Conservation (phyloP, 2,329 filamentous ascomycete species). For the Ophiostoma quercus region DNA sequence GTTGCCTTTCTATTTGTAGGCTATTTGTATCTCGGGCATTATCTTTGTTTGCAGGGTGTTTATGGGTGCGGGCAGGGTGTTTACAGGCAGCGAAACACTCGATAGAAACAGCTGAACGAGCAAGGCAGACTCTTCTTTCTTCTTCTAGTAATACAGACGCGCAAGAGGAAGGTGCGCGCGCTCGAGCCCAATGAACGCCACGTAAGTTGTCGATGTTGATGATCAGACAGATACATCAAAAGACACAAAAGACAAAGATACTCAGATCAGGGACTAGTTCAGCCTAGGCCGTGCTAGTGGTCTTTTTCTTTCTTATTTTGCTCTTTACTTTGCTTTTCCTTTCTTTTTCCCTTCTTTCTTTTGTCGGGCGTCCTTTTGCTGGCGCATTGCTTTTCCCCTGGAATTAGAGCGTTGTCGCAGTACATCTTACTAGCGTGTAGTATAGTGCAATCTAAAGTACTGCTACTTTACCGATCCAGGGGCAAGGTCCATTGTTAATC, state of each 20-base stretch:
- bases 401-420: not conserved
- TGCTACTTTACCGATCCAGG: conserved; percentile 14
- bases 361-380: conserved; percentile 11
- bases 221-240: not conserved
- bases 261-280: conserved; percentile 14
- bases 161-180: conserved; percentile 2
- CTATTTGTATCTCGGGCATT: not conserved
- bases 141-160: too few relatives aligned
- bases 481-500: conserved; percentile 16
- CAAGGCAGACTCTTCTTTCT: too few relatives aligned
- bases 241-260: not conserved
- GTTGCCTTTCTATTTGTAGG: not conserved
- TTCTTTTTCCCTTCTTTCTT: conserved; percentile 7
- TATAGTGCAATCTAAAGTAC: not conserved
- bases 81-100: not conserved
- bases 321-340: not conserved
- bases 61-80: too few relatives aligned
- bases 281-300: conserved; percentile 19
- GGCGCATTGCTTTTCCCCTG: not conserved
- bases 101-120: too few relatives aligned
- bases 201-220: not conserved
- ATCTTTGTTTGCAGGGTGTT: too few relatives aligned
- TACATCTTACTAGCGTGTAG: not conserved
- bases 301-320: conserved; percentile 13
- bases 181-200: conserved; percentile 1